These are phyloP conservation scores for Fraxinus anomala DNA, from an alignment of 257 asterid genomes.

Conservation along the genomic window DNA sequence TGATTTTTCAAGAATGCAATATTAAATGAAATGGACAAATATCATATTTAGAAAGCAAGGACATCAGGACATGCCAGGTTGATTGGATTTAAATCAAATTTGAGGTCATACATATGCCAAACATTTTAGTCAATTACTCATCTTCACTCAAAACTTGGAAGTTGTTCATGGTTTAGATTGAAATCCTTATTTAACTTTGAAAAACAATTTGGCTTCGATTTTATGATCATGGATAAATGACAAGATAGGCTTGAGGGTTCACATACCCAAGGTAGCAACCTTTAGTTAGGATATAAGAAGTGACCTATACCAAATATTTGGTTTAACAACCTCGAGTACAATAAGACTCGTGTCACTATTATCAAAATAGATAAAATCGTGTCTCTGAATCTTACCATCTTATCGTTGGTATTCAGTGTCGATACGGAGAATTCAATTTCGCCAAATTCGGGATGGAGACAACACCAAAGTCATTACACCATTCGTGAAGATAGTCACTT, in stretches of 20 bases:
- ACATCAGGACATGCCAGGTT: neutral
- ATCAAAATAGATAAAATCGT: too few species aligned
- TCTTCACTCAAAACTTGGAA: neutral
- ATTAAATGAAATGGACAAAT: neutral
- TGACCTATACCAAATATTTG: constrained; percentile 36
- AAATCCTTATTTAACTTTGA: neutral
- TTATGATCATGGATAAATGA: constrained; percentile 23
- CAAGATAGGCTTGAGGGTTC: constrained; percentile 8
- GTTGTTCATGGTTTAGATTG: neutral
- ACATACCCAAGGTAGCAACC: neutral
- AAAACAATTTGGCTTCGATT: neutral
- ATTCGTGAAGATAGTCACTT: neutral
- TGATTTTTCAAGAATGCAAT: too few species aligned
- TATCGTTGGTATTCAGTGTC: neutral
- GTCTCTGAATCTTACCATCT: too few species aligned
- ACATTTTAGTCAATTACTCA: too few species aligned
- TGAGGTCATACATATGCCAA: neutral
- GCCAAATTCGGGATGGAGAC: too few species aligned
- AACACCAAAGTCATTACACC: too few species aligned
- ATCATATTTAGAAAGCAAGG: neutral
- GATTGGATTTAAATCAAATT: neutral
- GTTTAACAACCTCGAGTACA: neutral
- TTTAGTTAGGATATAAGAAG: neutral
- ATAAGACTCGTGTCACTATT: neutral
- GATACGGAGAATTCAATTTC: too few species aligned